Evolutionary conservation across 2,329 filamentous ascomycete genomes (phyloP), one percentile per base, ranked within the genome.

Genomic region (Ascochyta pisi): DNA sequence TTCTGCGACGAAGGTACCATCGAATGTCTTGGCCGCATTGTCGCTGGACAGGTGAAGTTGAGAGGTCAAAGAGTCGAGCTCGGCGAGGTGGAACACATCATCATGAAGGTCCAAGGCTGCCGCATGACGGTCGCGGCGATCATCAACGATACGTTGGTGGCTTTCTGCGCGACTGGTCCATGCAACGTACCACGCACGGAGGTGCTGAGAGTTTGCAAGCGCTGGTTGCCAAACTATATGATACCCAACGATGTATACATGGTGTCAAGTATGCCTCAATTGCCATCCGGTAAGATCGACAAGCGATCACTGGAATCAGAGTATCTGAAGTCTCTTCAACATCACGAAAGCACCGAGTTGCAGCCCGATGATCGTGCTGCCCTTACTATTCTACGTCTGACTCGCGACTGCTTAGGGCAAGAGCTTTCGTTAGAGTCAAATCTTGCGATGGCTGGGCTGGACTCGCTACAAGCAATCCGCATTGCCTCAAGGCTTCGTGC

Each of bases 211-310:
- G 83, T 80, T 4, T 96, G 91, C 74, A 82, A 81, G 46, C 81
- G 82, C 46, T 96, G 92, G 91, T 81, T 97, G 1, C 91, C 92
- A 0, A 80, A 82, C 4, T 95, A 88, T 69, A 96, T 96, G 93
- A 77, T 96, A 1, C 93, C 93, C 0, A 83, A 84, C 4, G 89
- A 96, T 58, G 78, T 96, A 23, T 73, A 91, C 0, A 67, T 89
- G 1, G 76, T 89, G 59, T 63, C 81, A 0, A 78, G 82, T 8
- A 87, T 96, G 52, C 92, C 92, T 0, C 86, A 88, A 48, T 78
- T 96, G 19, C 81, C 92, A 2, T 96, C 92, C 0, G 93, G 93
- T 0, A 97, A 97, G 69, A 82, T 93, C 13, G 89, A 96, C 67
- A 86, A 86, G 47, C 89, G 86, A 64, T 76, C 73, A 12, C 76